phyloP scores from a whole-genome alignment of 2,329 filamentous ascomycete genomes.

The Trichoderma sp. region DNA sequence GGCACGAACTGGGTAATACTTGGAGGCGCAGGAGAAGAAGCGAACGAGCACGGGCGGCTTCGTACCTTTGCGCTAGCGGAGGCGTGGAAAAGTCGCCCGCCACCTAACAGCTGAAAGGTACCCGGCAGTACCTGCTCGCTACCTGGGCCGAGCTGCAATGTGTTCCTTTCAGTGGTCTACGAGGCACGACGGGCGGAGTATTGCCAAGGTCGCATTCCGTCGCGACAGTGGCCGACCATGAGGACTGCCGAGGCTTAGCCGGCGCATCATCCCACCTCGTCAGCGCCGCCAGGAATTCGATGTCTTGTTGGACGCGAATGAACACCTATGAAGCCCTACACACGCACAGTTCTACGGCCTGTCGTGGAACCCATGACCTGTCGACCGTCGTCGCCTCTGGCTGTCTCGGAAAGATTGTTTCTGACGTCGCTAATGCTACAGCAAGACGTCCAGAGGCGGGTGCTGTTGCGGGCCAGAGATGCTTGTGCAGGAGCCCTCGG shows the following conservation, averaged over 20 bases:
- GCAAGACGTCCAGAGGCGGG: background rate
- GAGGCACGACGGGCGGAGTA: slow-evolving; percentile 10
- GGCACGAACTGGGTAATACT: slow-evolving; percentile 17
- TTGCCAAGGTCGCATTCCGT: slow-evolving; percentile 26
- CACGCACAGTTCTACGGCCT: background rate
- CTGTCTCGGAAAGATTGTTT: background rate
- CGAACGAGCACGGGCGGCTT: slow-evolving; percentile 21
- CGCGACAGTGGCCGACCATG: background rate
- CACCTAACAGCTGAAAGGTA: background rate
- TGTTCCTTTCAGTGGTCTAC: slow-evolving; percentile 23
- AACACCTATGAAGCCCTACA: background rate
- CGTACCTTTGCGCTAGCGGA: slow-evolving; percentile 25
- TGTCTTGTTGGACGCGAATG: background rate
- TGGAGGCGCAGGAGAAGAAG: slow-evolving; percentile 25
- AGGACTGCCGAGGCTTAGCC: slow-evolving; percentile 21
- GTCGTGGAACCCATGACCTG: too few relatives aligned
- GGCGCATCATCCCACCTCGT: slow-evolving; percentile 20
- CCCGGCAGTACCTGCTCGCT: background rate
- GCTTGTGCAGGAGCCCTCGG: background rate
- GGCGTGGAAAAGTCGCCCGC: slow-evolving; percentile 17
- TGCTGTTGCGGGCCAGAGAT: background rate
- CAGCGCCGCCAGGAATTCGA: background rate
- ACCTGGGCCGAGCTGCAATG: slow-evolving; percentile 24
- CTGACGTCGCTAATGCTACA: background rate
- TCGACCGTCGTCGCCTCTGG: background rate